Evolutionary conservation across 108 stramenopile species (phyloP).

Genomic region (Fragilaria crotonensis): DNA sequence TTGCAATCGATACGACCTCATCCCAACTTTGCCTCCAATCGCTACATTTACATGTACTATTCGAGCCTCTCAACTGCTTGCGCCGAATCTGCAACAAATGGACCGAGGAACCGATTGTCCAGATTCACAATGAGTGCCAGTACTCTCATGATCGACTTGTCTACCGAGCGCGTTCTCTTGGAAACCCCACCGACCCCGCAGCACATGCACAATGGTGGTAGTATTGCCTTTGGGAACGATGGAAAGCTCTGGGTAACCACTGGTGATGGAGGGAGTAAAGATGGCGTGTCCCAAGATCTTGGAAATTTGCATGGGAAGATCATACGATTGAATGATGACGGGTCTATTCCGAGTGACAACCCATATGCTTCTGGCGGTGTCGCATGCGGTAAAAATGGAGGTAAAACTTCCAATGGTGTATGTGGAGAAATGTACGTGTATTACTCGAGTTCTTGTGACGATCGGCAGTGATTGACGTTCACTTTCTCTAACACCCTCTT

Average conservation of each 20-base stretch:
- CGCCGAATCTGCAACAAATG: no score
- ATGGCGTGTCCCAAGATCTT: constrained; percentile 1
- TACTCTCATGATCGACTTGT: constrained; percentile 2
- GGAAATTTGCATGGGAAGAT: constrained; percentile 12
- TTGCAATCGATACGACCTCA: no score
- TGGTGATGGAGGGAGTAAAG: constrained; percentile 13
- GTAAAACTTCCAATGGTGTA: not conserved
- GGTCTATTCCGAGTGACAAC: constrained; percentile 22
- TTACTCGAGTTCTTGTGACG: constrained; percentile 15
- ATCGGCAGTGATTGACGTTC: no score
- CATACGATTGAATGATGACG: constrained; percentile 20
- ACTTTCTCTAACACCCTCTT: constrained; percentile 13
- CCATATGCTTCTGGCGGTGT: constrained; percentile 9
- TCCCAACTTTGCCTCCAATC: constrained; percentile 3
- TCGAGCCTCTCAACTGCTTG: not conserved
- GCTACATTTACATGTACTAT: not conserved
- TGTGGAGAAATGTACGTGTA: constrained; percentile 20
- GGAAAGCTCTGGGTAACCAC: constrained; percentile 18
- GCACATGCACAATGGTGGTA: constrained; percentile 17
- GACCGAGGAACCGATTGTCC: constrained; percentile 20
- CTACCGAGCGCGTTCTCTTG: constrained; percentile 11
- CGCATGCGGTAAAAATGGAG: constrained; percentile 1
- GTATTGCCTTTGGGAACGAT: constrained; percentile 28
- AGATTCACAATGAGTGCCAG: constrained; percentile 17
- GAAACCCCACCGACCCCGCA: constrained; percentile 3